A percentile compares a stretch with the other conserved stretches of the same genome.
These are phyloP conservation scores for Entelexis paramagnoliae DNA, from an alignment of 1,139 yeast genomes.

Conservation along the genomic window DNA sequence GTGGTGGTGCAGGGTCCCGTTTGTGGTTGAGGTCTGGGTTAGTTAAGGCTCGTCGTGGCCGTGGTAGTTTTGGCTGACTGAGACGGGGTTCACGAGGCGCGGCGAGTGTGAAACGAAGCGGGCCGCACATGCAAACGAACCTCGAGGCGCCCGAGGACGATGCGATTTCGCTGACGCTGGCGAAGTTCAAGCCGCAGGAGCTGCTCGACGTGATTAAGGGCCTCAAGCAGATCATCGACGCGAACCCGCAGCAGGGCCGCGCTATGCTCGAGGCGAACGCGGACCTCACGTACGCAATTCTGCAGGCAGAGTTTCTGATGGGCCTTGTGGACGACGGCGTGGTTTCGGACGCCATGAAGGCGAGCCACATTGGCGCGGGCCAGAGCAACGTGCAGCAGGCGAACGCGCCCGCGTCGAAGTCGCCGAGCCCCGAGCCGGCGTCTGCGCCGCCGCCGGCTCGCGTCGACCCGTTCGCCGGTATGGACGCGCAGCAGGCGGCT, in stretches of 20 bases:
- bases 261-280: slow-evolving; percentile 60
- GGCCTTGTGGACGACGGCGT: slow-evolving; percentile 49
- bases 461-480: slow-evolving; percentile 20
- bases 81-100: background rate
- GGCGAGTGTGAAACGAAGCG: background rate
- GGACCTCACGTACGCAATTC: slow-evolving; percentile 69
- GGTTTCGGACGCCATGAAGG: slow-evolving; percentile 29
- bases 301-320: slow-evolving; percentile 59
- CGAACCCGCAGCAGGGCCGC: slow-evolving; percentile 55
- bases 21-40: background rate
- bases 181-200: slow-evolving; percentile 48
- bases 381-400: slow-evolving; percentile 13
- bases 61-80: slow-evolving; percentile 1
- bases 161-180: slow-evolving; percentile 50
- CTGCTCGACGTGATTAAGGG: slow-evolving; percentile 49
- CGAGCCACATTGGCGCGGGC: slow-evolving; percentile 13
- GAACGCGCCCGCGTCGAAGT: background rate
- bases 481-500: slow-evolving; percentile 32
- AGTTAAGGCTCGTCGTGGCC: too few relatives aligned
- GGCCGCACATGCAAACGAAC: slow-evolving; percentile 21
- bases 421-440: background rate
- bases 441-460: slow-evolving; percentile 3
- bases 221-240: slow-evolving; percentile 52
- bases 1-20: background rate
- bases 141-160: slow-evolving; percentile 43